Evolutionary conservation across 345 rosid genomes (phyloP).

Genomic region (Bretschneidera sinensis): DNA sequence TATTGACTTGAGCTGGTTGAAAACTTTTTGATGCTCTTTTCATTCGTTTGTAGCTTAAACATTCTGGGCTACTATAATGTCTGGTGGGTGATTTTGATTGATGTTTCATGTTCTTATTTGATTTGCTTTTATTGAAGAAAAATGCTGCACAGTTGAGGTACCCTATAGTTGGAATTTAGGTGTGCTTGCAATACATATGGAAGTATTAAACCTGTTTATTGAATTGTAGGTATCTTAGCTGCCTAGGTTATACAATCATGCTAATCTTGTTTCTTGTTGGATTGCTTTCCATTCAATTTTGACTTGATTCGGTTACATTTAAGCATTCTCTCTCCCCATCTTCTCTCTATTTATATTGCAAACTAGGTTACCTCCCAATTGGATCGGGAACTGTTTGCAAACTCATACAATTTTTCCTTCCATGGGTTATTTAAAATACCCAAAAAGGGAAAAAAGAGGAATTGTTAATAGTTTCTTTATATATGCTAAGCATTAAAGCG

Average conservation of each 20-base stretch:
- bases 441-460: neutral
- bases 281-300: conserved; percentile 6
- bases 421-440: neutral
- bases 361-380: neutral
- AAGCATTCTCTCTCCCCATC: neutral
- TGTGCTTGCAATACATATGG: conserved; percentile 1
- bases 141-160: conserved; percentile 4
- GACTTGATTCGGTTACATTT: neutral
- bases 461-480: neutral
- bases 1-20: conserved; percentile 10
- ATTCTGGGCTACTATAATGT: conserved; percentile 26
- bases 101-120: conserved; percentile 1
- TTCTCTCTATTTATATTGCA: neutral
- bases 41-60: conserved; percentile 20
- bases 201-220: conserved; percentile 2
- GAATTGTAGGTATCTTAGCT: neutral
- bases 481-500: too few species aligned
- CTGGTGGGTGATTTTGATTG: conserved; percentile 32
- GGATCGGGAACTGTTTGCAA: neutral
- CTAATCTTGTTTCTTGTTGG: neutral
- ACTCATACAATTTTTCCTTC: neutral
- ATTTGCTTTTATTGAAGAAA: conserved; percentile 8
- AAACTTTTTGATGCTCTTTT: conserved; percentile 12
- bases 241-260: conserved; percentile 1
- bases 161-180: conserved; percentile 12